Evolutionary conservation across 352 stramenopile species (phyloP).

Genomic region (Pythium utonaiense): DNA sequence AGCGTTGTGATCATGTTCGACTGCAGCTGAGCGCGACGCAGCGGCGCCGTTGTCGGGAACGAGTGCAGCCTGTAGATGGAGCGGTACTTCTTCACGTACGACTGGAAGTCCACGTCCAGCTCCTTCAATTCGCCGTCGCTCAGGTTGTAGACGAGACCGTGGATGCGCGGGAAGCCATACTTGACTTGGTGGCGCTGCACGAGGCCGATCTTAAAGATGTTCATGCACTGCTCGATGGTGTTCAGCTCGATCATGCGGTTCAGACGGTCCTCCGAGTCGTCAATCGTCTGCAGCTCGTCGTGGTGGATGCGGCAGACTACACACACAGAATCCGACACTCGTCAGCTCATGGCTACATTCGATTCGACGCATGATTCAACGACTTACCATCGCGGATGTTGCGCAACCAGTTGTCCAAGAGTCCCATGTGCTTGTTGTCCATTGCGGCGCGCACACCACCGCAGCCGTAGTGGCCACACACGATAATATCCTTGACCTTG

Average conservation of each 20-base stretch:
- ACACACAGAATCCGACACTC: constrained; percentile 22
- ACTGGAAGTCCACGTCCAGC: constrained; percentile 76
- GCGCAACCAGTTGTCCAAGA: constrained; percentile 92
- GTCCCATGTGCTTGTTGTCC: constrained; percentile 71
- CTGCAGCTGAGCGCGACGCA: constrained; percentile 60
- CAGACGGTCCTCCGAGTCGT: constrained; percentile 70
- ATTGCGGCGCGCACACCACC: constrained; percentile 75
- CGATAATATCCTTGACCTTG: constrained; percentile 86
- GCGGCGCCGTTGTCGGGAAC: constrained; percentile 35
- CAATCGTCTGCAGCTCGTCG: constrained; percentile 80
- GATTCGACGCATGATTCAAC: not conserved
- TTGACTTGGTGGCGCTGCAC: constrained; percentile 87
- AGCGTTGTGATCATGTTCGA: constrained; percentile 69
- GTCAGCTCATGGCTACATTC: not conserved
- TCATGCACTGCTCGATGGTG: constrained; percentile 89
- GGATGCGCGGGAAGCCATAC: constrained; percentile 86
- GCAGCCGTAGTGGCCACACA: constrained; percentile 88
- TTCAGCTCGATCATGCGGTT: constrained; percentile 86
- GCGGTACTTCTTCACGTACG: constrained; percentile 75
- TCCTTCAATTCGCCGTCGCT: constrained; percentile 79
- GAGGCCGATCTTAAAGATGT: constrained; percentile 88
- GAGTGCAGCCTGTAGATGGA: constrained; percentile 82
- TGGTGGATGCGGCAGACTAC: constrained; percentile 88
- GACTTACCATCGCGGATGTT: constrained; percentile 86
- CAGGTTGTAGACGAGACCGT: constrained; percentile 86